phyloP scores from a whole-genome alignment of 345 rosid genomes.

The Brassica nigra region DNA sequence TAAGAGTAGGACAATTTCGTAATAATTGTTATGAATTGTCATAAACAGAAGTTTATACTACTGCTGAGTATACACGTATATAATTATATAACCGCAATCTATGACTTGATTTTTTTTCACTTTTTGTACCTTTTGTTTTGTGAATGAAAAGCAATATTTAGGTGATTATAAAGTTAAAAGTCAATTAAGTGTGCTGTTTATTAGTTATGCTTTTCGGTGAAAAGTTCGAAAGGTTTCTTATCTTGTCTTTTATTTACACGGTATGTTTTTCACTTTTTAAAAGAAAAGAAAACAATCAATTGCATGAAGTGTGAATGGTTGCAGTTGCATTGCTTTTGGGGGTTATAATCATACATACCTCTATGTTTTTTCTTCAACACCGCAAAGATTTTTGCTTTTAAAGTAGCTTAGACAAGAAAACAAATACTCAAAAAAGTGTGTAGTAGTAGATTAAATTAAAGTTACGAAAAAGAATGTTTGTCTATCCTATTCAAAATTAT shows the following conservation, averaged over 20 bases:
- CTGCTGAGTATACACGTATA: too few species aligned
- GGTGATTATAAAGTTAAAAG: constrained; percentile 32
- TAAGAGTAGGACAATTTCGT: not conserved
- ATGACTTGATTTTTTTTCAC: not conserved
- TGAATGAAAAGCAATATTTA: constrained; percentile 8
- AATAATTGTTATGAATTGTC: not conserved
- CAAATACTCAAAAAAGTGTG: not conserved
- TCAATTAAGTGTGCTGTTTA: constrained; percentile 42
- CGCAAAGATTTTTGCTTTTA: not conserved
- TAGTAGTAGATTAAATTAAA: not conserved
- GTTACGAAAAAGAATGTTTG: constrained; percentile 11
- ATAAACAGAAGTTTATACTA: too few species aligned
- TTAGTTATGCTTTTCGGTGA: constrained; percentile 46
- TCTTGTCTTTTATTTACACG: constrained; percentile 29
- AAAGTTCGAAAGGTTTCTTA: constrained; percentile 35
- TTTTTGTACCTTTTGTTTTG: not conserved
- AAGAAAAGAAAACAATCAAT: not conserved
- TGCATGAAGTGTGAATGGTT: constrained; percentile 37
- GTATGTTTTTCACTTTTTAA: not conserved
- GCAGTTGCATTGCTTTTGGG: constrained; percentile 43
- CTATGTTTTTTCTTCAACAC: constrained; percentile 22
- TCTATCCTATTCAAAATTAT: constrained; percentile 3
- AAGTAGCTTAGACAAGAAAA: constrained; percentile 7
- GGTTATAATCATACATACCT: constrained; percentile 41
- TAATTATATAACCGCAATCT: not conserved